Percentiles rank a stretch among this genome's conserved stretches.
These are phyloP conservation scores for Vigna radiata DNA, from an alignment of 306 rosid genomes.

Conservation along the genomic window DNA sequence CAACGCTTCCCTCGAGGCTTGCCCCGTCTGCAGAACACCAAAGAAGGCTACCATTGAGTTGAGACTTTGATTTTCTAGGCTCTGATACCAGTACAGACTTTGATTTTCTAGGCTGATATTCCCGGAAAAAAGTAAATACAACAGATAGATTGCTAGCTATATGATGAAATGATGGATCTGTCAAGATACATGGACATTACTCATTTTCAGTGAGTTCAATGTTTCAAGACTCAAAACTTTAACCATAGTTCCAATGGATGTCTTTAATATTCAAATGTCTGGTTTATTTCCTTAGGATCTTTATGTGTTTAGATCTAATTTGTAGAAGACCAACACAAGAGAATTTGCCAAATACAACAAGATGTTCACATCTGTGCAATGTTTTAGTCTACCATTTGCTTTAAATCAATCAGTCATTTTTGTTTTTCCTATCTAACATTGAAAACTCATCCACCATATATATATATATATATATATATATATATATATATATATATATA, in stretches of 20 bases:
- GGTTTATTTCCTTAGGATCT: not conserved
- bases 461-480: not conserved
- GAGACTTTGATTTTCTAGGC: constrained; percentile 78
- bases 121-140: constrained; percentile 45
- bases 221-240: constrained; percentile 24
- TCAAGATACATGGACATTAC: constrained; percentile 12
- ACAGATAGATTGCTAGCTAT: constrained; percentile 14
- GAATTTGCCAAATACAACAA: not conserved
- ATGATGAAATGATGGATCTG: not conserved
- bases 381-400: too few relatives aligned
- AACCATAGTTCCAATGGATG: not conserved
- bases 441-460: not conserved
- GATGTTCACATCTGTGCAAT: not conserved
- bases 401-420: not conserved
- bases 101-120: constrained; percentile 19
- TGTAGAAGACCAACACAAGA: not conserved
- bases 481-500: too few relatives aligned
- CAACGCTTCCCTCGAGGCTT: constrained; percentile 63
- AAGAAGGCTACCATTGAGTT: constrained; percentile 78
- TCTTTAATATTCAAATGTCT: not conserved
- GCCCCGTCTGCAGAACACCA: constrained; percentile 69
- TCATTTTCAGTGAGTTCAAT: constrained; percentile 15
- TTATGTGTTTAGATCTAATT: not conserved
- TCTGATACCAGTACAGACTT: constrained; percentile 52
- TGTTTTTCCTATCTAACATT: not conserved